Evolutionary conservation across 495 filamentous ascomycete genomes (phyloP).

Genomic region (Annulohypoxylon nitens): DNA sequence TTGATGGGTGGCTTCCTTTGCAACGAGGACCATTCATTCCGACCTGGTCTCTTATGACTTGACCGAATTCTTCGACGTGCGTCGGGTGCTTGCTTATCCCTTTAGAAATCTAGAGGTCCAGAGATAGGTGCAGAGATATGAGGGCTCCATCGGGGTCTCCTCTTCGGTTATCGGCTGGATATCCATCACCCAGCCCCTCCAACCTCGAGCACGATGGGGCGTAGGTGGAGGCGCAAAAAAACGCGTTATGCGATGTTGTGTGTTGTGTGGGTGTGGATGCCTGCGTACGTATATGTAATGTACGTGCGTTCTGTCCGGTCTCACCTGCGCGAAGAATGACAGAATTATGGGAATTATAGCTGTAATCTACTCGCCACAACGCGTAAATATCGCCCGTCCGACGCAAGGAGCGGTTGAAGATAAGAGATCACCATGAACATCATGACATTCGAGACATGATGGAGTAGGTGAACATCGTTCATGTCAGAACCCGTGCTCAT

Average conservation of each 20-base stretch:
- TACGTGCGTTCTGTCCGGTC: constrained; percentile 26
- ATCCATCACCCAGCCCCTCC: constrained; percentile 26
- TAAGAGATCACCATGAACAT: constrained; percentile 34
- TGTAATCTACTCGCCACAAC: constrained; percentile 29
- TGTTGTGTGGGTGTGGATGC: constrained; percentile 21
- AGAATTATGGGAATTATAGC: constrained; percentile 20
- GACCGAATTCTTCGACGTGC: constrained; percentile 44
- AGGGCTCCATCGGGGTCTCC: constrained; percentile 17
- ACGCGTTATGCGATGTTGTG: constrained; percentile 36
- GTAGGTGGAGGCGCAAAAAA: constrained; percentile 27
- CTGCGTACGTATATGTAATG: constrained; percentile 30
- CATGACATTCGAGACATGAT: constrained; percentile 28
- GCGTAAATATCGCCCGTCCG: constrained; percentile 24
- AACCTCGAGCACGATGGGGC: constrained; percentile 18
- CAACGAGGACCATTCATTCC: constrained; percentile 33
- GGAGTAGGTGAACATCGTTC: constrained; percentile 17
- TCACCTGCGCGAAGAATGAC: constrained; percentile 38
- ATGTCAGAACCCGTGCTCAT: constrained; percentile 14
- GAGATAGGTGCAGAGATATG: neutral
- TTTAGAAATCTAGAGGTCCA: neutral
- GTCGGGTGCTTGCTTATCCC: constrained; percentile 41
- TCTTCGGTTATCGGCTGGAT: constrained; percentile 36
- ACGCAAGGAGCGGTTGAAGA: constrained; percentile 38
- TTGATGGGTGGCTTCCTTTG: constrained; percentile 26
- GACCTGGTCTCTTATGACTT: constrained; percentile 12